Evolutionary conservation across 441 rosid species (phyloP).

Genomic region (Manihot esculenta): DNA sequence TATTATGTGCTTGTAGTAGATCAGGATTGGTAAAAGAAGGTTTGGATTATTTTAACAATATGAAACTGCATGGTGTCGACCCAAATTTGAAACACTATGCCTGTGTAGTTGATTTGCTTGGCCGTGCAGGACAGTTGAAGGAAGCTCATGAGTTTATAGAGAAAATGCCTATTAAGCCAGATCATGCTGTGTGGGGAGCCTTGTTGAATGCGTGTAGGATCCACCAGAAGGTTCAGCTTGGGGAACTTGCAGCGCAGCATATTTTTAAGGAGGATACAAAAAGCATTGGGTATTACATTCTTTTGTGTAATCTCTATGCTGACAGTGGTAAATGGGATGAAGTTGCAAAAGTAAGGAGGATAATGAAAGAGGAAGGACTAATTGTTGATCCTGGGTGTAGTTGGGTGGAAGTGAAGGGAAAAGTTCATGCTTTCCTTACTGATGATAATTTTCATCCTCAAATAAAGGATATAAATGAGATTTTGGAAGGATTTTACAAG

Average conservation of each 20-base stretch:
- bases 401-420: slow-evolving; percentile 92
- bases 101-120: slow-evolving; percentile 84
- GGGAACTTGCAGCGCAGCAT: slow-evolving; percentile 73
- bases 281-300: slow-evolving; percentile 67
- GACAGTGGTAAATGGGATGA: slow-evolving; percentile 72
- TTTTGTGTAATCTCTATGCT: slow-evolving; percentile 71
- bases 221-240: slow-evolving; percentile 55
- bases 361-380: slow-evolving; percentile 74
- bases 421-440: slow-evolving; percentile 85
- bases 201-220: slow-evolving; percentile 84
- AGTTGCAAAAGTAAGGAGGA: slow-evolving; percentile 65
- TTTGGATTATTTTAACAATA: slow-evolving; percentile 55
- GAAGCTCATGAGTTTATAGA: slow-evolving; percentile 69
- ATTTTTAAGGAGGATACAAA: slow-evolving; percentile 57
- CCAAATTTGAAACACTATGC: slow-evolving; percentile 91
- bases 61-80: slow-evolving; percentile 45
- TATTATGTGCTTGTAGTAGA: slow-evolving; percentile 79
- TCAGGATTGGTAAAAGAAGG: slow-evolving; percentile 82
- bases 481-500: slow-evolving; percentile 66
- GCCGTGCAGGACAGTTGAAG: slow-evolving; percentile 66
- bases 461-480: slow-evolving; percentile 55
- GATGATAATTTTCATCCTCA: slow-evolving; percentile 73
- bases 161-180: slow-evolving; percentile 71
- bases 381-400: slow-evolving; percentile 89
- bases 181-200: slow-evolving; percentile 95